These are phyloP conservation scores for Vigna radiata DNA, from an alignment of 306 rosid species.

Conservation along the genomic window DNA sequence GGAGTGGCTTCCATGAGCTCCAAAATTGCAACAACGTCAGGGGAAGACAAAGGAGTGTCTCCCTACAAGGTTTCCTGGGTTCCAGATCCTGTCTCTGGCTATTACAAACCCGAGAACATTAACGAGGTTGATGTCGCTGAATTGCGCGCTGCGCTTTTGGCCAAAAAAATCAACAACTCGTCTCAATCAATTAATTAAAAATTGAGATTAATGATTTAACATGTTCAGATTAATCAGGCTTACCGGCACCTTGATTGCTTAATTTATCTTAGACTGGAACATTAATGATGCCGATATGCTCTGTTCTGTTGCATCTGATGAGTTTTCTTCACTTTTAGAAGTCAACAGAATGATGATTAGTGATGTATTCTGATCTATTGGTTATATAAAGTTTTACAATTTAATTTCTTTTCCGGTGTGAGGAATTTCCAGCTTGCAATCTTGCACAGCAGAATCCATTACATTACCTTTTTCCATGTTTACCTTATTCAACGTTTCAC, in stretches of 20 bases:
- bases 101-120: constrained; percentile 74
- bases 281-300: constrained; percentile 7
- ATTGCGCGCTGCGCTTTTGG: constrained; percentile 66
- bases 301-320: not conserved
- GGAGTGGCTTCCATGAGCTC: constrained; percentile 43
- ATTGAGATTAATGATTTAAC: not conserved
- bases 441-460: not conserved
- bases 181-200: not conserved
- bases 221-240: no score
- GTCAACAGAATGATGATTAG: not conserved
- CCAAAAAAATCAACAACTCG: constrained; percentile 48
- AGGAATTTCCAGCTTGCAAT: not conserved
- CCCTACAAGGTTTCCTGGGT: constrained; percentile 78
- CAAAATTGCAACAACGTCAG: constrained; percentile 53
- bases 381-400: not conserved
- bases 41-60: constrained; percentile 46
- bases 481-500: no score
- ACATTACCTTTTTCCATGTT: no score
- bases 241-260: not conserved
- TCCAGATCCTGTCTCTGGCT: constrained; percentile 89
- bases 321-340: not conserved
- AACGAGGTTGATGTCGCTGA: constrained; percentile 79
- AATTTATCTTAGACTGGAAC: not conserved
- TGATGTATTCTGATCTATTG: not conserved
- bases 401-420: not conserved